phyloP scores from a whole-genome alignment of 495 filamentous ascomycete genomes.

The Lasiosphaeria ovina region DNA sequence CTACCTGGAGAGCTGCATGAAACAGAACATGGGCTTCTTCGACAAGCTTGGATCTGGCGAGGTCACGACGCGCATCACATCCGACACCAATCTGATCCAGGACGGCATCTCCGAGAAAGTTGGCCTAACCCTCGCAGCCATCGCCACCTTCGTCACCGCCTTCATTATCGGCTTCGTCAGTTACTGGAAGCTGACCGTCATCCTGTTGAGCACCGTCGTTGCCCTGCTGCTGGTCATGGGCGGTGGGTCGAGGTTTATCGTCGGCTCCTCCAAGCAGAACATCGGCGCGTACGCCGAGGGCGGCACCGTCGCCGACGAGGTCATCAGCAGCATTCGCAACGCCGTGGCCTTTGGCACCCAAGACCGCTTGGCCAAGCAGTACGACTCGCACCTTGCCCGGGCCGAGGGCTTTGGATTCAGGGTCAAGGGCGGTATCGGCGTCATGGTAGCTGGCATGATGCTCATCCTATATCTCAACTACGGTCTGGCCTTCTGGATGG shows the following conservation, averaged over 20 bases:
- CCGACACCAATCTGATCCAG: conserved; percentile 85
- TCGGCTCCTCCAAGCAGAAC: conserved; percentile 74
- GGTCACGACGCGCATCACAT: conserved; percentile 88
- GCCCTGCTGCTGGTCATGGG: conserved; percentile 76
- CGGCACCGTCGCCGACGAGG: conserved; percentile 90
- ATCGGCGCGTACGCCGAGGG: conserved; percentile 77
- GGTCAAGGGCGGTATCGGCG: conserved; percentile 63
- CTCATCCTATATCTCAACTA: conserved; percentile 83
- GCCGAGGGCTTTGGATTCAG: conserved; percentile 79
- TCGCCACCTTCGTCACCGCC: conserved; percentile 80
- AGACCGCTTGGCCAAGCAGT: conserved; percentile 79
- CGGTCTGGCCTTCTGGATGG: conserved; percentile 93
- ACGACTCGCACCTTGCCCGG: conserved; percentile 67
- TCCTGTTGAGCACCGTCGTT: conserved; percentile 73
- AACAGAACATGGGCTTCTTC: conserved; percentile 90
- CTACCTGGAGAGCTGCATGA: conserved; percentile 78
- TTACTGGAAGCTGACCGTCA: conserved; percentile 80
- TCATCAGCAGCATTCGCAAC: conserved; percentile 89
- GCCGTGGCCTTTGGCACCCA: conserved; percentile 93
- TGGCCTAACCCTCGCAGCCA: conserved; percentile 67
- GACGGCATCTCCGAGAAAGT: conserved; percentile 88
- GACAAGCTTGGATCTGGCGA: conserved; percentile 89
- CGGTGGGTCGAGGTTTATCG: conserved; percentile 64
- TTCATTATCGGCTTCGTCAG: conserved; percentile 86
- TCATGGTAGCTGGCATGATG: conserved; percentile 84